Evolutionary conservation across 2,329 filamentous ascomycete genomes (phyloP).

Genomic region (Lasiodiplodia sp.): DNA sequence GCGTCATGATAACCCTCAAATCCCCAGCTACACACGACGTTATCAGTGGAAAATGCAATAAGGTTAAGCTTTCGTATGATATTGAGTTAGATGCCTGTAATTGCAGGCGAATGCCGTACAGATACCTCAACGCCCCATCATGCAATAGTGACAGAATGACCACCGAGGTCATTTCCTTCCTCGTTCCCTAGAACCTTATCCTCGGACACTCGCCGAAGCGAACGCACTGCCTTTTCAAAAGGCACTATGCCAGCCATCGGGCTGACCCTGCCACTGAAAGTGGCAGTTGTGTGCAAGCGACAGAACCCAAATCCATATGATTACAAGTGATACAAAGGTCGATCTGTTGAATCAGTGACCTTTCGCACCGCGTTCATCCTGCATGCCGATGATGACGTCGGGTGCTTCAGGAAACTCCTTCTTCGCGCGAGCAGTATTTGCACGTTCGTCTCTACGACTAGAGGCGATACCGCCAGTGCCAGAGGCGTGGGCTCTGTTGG

Average conservation of each 20-base stretch:
- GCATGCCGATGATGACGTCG: constrained; percentile 57
- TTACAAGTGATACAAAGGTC: not conserved
- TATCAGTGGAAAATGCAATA: not conserved
- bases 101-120: not conserved
- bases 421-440: constrained; percentile 52
- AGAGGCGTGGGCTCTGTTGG: constrained; percentile 35
- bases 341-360: constrained; percentile 35
- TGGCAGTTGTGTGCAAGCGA: not conserved
- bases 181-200: not conserved
- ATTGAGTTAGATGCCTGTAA: not conserved
- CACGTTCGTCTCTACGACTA: constrained; percentile 45
- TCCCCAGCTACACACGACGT: not conserved
- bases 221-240: not conserved
- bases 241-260: not conserved
- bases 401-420: constrained; percentile 57
- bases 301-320: not conserved
- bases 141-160: constrained; percentile 8
- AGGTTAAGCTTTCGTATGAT: not conserved
- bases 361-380: constrained; percentile 58
- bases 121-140: not conserved
- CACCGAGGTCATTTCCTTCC: not conserved
- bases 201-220: not conserved
- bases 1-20: not conserved
- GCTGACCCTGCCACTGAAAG: not conserved
- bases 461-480: constrained; percentile 52